These are phyloP conservation scores for Prunus salicina DNA, from an alignment of 306 rosid genomes.

Conservation along the genomic window DNA sequence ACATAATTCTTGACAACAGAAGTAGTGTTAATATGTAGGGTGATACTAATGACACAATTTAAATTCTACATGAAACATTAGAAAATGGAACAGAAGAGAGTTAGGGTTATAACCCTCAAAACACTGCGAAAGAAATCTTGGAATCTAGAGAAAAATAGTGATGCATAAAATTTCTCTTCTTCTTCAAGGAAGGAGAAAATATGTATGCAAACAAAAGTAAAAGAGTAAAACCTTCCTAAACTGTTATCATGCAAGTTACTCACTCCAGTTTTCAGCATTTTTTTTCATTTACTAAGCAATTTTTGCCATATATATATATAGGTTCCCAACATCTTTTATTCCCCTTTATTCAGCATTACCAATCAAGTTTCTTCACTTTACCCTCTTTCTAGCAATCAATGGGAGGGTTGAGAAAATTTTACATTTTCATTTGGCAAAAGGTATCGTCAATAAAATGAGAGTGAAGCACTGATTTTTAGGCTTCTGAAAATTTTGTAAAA, in stretches of 20 bases:
- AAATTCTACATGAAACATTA: not conserved
- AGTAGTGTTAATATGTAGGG: not conserved
- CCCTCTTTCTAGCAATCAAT: not conserved
- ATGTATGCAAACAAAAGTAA: not conserved
- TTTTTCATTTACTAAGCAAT: not conserved
- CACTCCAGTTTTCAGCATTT: not conserved
- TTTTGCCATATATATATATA: not conserved
- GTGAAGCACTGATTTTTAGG: not conserved
- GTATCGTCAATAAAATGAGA: not conserved
- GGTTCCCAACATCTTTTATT: not conserved
- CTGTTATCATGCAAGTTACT: not conserved
- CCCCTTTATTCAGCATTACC: not conserved
- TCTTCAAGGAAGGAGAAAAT: not conserved
- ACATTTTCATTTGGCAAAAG: not conserved
- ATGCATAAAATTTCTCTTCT: not conserved
- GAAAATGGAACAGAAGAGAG: not conserved
- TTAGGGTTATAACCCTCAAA: not conserved
- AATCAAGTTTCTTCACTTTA: not conserved
- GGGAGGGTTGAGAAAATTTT: not conserved
- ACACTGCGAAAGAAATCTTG: not conserved
- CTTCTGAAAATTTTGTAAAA: not conserved
- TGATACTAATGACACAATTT: not conserved
- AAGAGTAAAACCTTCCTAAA: not conserved
- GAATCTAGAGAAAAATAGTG: not conserved
- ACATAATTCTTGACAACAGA: not conserved